Conservation (phyloP, 208 protist species). For the Leptomonas pyrrhocoris region DNA sequence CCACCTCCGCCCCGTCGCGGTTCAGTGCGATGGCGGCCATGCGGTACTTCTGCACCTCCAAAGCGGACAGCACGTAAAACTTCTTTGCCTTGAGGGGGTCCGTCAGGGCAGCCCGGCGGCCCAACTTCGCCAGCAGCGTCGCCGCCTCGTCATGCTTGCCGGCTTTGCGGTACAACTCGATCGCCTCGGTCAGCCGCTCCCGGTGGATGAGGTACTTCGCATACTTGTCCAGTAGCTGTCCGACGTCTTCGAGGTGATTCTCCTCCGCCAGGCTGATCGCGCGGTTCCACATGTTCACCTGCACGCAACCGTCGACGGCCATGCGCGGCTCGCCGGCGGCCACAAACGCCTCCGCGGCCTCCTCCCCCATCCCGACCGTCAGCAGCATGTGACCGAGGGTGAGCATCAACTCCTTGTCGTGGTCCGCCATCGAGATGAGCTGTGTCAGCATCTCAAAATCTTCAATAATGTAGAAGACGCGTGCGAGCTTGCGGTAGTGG, state of each 20-base stretch:
- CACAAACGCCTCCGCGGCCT: constrained; percentile 90
- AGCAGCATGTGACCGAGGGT: constrained; percentile 91
- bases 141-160: constrained; percentile 93
- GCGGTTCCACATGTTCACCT: constrained; percentile 93
- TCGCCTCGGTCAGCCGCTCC: constrained; percentile 92
- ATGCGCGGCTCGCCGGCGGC: constrained; percentile 83
- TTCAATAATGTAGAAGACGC: constrained; percentile 93
- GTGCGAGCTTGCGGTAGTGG: constrained; percentile 87
- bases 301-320: constrained; percentile 95
- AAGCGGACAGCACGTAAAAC: constrained; percentile 95
- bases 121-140: constrained; percentile 91
- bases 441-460: constrained; percentile 92
- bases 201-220: constrained; percentile 89
- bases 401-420: constrained; percentile 89
- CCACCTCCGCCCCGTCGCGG: constrained; percentile 63
- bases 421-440: constrained; percentile 86
- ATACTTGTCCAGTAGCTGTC: constrained; percentile 87
- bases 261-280: constrained; percentile 92
- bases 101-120: constrained; percentile 66
- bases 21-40: constrained; percentile 69
- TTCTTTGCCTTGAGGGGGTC: constrained; percentile 94
- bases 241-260: constrained; percentile 84
- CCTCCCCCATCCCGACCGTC: constrained; percentile 89
- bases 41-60: constrained; percentile 94
- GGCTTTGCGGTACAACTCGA: constrained; percentile 97